Base-by-base conservation (phyloP, 305 asterid species). In the Fraxinus paxiana region DNA sequence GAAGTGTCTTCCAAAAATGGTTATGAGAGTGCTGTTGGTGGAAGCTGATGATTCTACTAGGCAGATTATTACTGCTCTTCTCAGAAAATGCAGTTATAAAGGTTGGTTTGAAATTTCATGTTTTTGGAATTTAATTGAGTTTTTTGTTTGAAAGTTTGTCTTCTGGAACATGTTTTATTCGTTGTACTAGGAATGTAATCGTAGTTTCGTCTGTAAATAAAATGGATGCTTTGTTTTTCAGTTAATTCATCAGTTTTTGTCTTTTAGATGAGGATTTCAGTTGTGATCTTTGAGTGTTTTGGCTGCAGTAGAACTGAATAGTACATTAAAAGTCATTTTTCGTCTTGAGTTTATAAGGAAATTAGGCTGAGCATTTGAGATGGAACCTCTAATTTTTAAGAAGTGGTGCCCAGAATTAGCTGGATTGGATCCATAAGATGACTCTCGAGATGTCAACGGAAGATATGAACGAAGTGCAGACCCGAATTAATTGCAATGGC, bases 1-100 rank as follows among this genome's bases (percentile, higher is more conserved):
- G 82, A 90, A 88, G 85, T 92, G 90, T 85, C 95, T 95, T 31
- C 98, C 99, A 0, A 89, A 89, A 76, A 90, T 85, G 97, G 90
- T 77, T 82, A 81, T 95, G 73, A 90, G 97, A 77, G 97, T 95
- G 77, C 87, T 95, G 84, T 80, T 95, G 56, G 98, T 95, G 3
- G 99, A 95, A 87, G 89, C 97, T 31, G 99, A 95, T 83, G 97
- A 92, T 82, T 95, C 98, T 6, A 95, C 99, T 7, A 79, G 98
- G 86, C 98, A 95, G 87, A 93, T 95, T 85, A 94, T 95, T 65
- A 82, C 98, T 63, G 97, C 97, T 24, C 97, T 95, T 83, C 96
- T 95, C 85, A 90, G 98, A 82, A 95, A 91, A 95, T 95, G 99
- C 89, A 89, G 92, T 83, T 95, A 92, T 84, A 91, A 61, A 93